Evolutionary conservation across 1,139 yeast species (phyloP).

Genomic region (Wickerhamiella infanticola): DNA sequence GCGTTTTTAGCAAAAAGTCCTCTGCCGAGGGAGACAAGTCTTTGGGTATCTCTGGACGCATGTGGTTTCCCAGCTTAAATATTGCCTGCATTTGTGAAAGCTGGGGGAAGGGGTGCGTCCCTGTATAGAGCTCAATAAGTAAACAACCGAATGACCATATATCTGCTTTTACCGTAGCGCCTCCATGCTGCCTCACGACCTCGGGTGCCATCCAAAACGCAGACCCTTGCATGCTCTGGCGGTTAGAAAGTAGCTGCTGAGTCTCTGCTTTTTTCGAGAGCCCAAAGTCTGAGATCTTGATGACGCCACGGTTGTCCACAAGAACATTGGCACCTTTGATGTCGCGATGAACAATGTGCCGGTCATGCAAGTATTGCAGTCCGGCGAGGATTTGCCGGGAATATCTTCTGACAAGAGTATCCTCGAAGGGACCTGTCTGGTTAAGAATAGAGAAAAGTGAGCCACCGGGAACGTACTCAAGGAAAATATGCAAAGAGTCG

Average conservation of each 20-base stretch:
- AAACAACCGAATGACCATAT: constrained; percentile 94
- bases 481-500: constrained; percentile 57
- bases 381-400: constrained; percentile 68
- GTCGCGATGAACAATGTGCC: constrained; percentile 62
- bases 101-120: constrained; percentile 68
- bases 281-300: constrained; percentile 90
- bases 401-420: constrained; percentile 63
- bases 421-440: constrained; percentile 25
- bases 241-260: constrained; percentile 21
- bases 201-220: constrained; percentile 99
- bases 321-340: constrained; percentile 91
- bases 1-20: constrained; percentile 50
- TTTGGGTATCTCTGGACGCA: constrained; percentile 44
- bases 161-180: constrained; percentile 79
- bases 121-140: constrained; percentile 61
- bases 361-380: constrained; percentile 61
- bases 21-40: constrained; percentile 31
- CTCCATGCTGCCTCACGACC: constrained; percentile 62
- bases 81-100: constrained; percentile 71
- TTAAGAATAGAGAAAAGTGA: constrained; percentile 70
- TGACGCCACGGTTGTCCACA: constrained; percentile 55
- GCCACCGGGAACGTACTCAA: constrained; percentile 96
- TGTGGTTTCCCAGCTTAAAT: constrained; percentile 36
- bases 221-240: constrained; percentile 93
- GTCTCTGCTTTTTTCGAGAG: constrained; percentile 44